Conservation (phyloP, 768 basidiomycete genomes). For the Suillus ampliporus region DNA sequence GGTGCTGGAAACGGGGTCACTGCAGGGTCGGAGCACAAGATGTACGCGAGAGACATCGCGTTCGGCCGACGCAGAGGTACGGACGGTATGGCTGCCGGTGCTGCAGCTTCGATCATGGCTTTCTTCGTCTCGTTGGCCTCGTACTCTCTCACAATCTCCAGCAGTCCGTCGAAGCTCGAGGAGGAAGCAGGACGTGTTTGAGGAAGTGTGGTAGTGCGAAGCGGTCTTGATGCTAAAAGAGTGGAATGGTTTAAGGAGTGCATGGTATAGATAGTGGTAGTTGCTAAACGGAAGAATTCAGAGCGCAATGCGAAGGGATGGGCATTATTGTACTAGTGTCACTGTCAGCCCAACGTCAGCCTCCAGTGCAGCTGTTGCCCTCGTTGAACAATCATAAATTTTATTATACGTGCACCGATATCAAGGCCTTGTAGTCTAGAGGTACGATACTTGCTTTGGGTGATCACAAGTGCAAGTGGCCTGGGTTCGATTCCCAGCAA, state of each 20-base stretch:
- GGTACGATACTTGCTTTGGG: constrained; percentile 44
- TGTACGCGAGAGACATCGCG: constrained; percentile 13
- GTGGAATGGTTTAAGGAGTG: not conserved
- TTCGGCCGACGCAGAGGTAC: constrained; percentile 11
- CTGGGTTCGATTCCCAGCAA: constrained; percentile 48
- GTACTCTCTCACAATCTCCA: not conserved
- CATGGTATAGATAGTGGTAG: not conserved
- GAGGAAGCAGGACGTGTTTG: not conserved
- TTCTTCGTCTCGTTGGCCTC: not conserved
- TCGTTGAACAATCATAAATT: not conserved
- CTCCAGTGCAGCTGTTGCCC: not conserved
- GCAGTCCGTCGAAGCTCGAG: not conserved
- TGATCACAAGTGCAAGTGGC: constrained; percentile 39
- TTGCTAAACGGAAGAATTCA: not conserved
- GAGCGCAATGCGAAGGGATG: not conserved
- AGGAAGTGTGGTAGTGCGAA: not conserved
- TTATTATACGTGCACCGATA: not conserved
- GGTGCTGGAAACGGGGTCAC: not conserved
- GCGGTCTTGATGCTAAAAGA: not conserved
- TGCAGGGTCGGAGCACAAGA: not conserved
- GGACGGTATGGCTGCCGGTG: not conserved
- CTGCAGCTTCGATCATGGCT: not conserved
- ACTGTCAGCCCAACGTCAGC: constrained; percentile 4
- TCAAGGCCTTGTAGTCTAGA: constrained; percentile 40
- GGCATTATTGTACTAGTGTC: not conserved